Percentiles rank a stretch among this genome's conserved stretches.
Evolutionary conservation across 176 grass and related monocot species (phyloP).

Genomic region (Themeda triandra): DNA sequence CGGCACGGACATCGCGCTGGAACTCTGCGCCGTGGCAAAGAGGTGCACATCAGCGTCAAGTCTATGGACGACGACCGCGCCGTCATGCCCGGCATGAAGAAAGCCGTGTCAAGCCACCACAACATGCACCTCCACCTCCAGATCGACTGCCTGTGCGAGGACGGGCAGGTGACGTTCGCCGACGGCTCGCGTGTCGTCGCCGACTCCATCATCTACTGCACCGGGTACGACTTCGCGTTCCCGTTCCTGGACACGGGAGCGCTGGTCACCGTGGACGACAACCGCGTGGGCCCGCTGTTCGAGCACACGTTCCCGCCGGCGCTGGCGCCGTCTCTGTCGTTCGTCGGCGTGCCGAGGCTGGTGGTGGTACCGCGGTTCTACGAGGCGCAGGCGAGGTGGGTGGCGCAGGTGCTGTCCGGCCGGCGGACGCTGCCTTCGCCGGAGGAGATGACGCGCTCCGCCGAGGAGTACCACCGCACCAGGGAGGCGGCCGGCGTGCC

Average conservation of each 20-base stretch:
- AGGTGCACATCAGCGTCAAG: constrained; percentile 36
- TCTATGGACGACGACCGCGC: neutral
- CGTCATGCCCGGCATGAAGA: neutral
- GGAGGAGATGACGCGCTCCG: constrained; percentile 24
- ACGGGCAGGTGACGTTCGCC: constrained; percentile 29
- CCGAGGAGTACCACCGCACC: neutral
- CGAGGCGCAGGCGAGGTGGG: constrained; percentile 41
- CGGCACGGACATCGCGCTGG: constrained; percentile 40
- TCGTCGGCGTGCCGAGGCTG: neutral
- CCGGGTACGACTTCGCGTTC: constrained; percentile 27
- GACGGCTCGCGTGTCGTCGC: constrained; percentile 21
- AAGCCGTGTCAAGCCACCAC: neutral
- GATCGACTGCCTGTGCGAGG: neutral
- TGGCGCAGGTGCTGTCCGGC: constrained; percentile 41
- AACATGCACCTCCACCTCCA: constrained; percentile 28
- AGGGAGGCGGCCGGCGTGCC: constrained; percentile 21
- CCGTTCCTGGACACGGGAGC: constrained; percentile 45
- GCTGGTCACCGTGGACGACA: constrained; percentile 22
- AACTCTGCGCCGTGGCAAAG: constrained; percentile 13
- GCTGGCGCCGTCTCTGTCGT: constrained; percentile 23
- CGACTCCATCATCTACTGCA: constrained; percentile 44
- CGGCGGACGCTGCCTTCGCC: neutral
- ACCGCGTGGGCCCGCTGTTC: constrained; percentile 36
- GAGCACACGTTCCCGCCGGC: constrained; percentile 47
- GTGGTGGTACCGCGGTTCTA: neutral